Evolutionary conservation across 2,329 filamentous ascomycete genomes (phyloP).

Genomic region (Drechslera avenae): DNA sequence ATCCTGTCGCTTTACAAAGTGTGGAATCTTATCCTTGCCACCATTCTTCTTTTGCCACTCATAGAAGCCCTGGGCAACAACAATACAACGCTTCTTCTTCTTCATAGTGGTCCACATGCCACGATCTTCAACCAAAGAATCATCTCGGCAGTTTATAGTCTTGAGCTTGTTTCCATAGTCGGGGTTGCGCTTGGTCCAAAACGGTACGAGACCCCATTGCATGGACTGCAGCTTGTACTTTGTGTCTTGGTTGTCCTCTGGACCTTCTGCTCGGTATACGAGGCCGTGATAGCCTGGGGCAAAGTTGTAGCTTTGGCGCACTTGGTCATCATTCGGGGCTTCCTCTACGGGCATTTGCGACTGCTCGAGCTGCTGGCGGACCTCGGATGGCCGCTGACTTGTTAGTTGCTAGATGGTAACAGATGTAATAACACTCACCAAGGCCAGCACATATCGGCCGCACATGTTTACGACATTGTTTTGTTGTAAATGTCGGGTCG

Average conservation of each 20-base stretch:
- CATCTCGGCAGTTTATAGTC: constrained; percentile 94
- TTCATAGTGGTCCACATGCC: constrained; percentile 97
- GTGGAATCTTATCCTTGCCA: constrained; percentile 79
- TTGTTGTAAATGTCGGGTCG: neutral
- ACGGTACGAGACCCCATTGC: constrained; percentile 93
- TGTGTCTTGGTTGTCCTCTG: constrained; percentile 62
- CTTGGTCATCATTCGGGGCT: constrained; percentile 70
- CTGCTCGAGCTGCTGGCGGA: constrained; percentile 74
- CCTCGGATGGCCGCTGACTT: constrained; percentile 72
- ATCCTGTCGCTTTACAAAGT: constrained; percentile 83
- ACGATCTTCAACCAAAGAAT: constrained; percentile 74
- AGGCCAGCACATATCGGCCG: constrained; percentile 67
- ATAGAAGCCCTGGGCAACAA: constrained; percentile 91
- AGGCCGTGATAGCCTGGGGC: constrained; percentile 84
- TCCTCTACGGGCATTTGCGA: constrained; percentile 75
- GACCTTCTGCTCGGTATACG: constrained; percentile 79
- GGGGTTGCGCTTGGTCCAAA: constrained; percentile 86
- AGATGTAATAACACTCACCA: constrained; percentile 53
- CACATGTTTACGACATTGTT: constrained; percentile 62
- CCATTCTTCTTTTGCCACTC: constrained; percentile 88
- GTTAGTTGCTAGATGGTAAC: constrained; percentile 15
- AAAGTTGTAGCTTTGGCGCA: constrained; percentile 87
- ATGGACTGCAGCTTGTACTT: constrained; percentile 87
- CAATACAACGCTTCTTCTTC: constrained; percentile 81
- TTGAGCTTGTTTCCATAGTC: constrained; percentile 78